Evolutionary conservation across 2,329 filamentous ascomycete genomes (phyloP).

Genomic region (Anthostomella pinea): DNA sequence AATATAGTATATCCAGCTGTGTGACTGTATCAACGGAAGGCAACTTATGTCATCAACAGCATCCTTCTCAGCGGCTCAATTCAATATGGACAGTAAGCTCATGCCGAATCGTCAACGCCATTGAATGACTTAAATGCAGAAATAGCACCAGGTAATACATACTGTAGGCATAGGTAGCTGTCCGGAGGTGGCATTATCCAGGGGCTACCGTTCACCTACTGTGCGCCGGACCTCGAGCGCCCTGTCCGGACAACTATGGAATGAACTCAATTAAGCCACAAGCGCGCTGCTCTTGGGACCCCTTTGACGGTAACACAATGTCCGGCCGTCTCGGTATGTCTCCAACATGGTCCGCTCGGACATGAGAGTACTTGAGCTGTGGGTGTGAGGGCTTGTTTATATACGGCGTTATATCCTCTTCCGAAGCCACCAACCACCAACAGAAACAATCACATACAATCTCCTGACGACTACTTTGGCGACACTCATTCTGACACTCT

Average conservation of each 20-base stretch:
- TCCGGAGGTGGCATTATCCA: too few relatives aligned
- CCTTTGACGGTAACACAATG: constrained; percentile 13
- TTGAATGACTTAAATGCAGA: too few relatives aligned
- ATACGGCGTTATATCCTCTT: constrained; percentile 7
- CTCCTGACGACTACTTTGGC: constrained; percentile 1
- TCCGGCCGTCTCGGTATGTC: constrained; percentile 25
- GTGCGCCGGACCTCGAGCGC: constrained; percentile 20
- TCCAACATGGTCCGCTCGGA: constrained; percentile 24
- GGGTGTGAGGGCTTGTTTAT: constrained; percentile 11
- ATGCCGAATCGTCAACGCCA: too few relatives aligned
- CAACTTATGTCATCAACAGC: too few relatives aligned
- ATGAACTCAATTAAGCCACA: constrained; percentile 14
- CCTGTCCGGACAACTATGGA: constrained; percentile 14
- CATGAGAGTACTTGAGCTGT: too few relatives aligned
- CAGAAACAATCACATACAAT: background rate
- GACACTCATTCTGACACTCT: constrained; percentile 4
- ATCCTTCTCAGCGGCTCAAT: too few relatives aligned
- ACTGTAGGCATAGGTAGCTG: too few relatives aligned
- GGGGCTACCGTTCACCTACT: constrained; percentile 3
- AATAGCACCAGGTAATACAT: too few relatives aligned
- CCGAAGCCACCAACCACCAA: background rate
- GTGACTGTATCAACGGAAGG: too few relatives aligned
- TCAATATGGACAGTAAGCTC: too few relatives aligned
- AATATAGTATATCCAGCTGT: too few relatives aligned
- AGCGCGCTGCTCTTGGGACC: constrained; percentile 5